Percentiles rank a stretch among this genome's conserved stretches.
Conservation (phyloP, 441 rosid genomes). For the Populus hybrid region DNA sequence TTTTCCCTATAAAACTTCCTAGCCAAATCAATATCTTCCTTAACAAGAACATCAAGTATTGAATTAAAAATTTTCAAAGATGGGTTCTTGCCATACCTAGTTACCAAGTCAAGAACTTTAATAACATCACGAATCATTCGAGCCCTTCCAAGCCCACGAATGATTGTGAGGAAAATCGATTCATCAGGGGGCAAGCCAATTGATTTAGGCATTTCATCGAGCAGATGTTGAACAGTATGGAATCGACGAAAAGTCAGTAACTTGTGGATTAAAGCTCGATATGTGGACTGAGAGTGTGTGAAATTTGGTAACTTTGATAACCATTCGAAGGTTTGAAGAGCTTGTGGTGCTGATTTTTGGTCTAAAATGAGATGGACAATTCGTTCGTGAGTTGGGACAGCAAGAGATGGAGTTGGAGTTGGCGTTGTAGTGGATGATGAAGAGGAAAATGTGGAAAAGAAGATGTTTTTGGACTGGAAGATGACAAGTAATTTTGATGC, state of each 20-base stretch:
- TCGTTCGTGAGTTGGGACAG: conserved; percentile 56
- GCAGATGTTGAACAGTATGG: conserved; percentile 57
- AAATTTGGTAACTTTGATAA: conserved; percentile 61
- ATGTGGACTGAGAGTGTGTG: conserved; percentile 74
- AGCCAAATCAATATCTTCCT: conserved; percentile 79
- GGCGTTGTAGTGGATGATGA: conserved; percentile 14
- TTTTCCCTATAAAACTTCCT: conserved; percentile 63
- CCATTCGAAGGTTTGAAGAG: conserved; percentile 74
- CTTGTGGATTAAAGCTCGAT: conserved; percentile 59
- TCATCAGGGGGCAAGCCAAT: conserved; percentile 71
- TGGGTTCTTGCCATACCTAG: conserved; percentile 46
- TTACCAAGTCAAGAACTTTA: conserved; percentile 49
- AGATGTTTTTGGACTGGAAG: conserved; percentile 21
- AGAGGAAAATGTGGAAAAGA: not conserved
- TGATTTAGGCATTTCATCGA: conserved; percentile 78
- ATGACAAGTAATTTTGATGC: conserved; percentile 18
- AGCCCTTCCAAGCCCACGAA: conserved; percentile 69
- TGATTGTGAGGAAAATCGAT: conserved; percentile 52
- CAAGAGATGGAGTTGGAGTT: conserved; percentile 17
- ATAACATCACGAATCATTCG: conserved; percentile 45
- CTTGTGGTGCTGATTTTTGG: conserved; percentile 59
- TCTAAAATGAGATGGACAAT: conserved; percentile 62
- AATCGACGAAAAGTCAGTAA: conserved; percentile 63
- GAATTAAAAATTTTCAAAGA: conserved; percentile 68
- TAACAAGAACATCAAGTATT: conserved; percentile 71